These are phyloP conservation scores for Hymenoscyphus repandus DNA, from an alignment of 2,329 filamentous ascomycete species.

Conservation along the genomic window DNA sequence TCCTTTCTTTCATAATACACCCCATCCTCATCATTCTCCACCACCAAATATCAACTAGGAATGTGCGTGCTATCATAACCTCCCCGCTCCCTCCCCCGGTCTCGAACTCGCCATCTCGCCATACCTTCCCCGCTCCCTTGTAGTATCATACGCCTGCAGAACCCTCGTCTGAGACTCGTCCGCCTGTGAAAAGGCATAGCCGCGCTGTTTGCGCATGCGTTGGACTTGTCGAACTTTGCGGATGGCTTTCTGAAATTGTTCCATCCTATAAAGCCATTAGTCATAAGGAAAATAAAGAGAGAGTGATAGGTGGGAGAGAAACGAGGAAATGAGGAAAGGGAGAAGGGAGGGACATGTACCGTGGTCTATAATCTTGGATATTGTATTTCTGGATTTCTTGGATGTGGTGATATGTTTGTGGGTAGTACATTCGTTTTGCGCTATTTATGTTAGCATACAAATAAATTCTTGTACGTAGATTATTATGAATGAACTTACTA, in stretches of 20 bases:
- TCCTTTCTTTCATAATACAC: too few species aligned
- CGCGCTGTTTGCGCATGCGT: slow-evolving; percentile 97
- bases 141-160: slow-evolving; percentile 96
- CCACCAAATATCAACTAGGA: too few species aligned
- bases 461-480: not conserved
- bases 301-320: not conserved
- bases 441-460: slow-evolving; percentile 31
- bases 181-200: slow-evolving; percentile 96
- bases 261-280: slow-evolving; percentile 63
- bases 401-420: slow-evolving; percentile 94
- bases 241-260: slow-evolving; percentile 99
- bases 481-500: slow-evolving; percentile 47
- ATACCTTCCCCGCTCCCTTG: slow-evolving; percentile 81
- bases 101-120: slow-evolving; percentile 71
- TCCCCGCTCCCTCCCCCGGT: slow-evolving; percentile 10
- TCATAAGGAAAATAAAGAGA: slow-evolving; percentile 13
- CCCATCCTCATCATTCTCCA: too few species aligned
- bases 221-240: slow-evolving; percentile 97
- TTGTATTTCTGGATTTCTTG: slow-evolving; percentile 99
- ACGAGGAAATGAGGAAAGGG: not conserved
- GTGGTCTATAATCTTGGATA: slow-evolving; percentile 94
- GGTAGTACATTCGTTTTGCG: slow-evolving; percentile 92
- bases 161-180: slow-evolving; percentile 95
- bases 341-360: slow-evolving; percentile 52
- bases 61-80: too few species aligned